These are phyloP conservation scores for Globisporangium barbulae DNA, from an alignment of 352 stramenopile species.

Conservation along the genomic window DNA sequence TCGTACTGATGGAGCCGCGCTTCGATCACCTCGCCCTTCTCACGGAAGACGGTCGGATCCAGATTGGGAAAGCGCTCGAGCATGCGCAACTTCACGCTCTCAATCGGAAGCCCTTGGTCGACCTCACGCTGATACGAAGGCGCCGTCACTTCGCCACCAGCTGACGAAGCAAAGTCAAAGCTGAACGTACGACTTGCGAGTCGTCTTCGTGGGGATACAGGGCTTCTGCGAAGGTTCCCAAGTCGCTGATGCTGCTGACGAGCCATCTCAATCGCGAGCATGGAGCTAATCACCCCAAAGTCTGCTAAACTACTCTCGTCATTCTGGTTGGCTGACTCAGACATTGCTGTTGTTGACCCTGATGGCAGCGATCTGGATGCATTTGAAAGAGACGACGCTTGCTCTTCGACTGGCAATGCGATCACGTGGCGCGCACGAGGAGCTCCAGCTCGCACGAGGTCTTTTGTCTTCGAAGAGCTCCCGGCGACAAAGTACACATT, in stretches of 20 bases:
- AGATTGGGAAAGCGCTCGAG: slow-evolving; percentile 52
- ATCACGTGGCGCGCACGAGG: slow-evolving; percentile 27
- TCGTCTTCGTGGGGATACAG: slow-evolving; percentile 18
- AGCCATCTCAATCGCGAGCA: slow-evolving; percentile 35
- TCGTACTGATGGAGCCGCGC: slow-evolving; percentile 35
- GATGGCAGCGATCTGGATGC: neutral
- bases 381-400: neutral
- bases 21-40: slow-evolving; percentile 32
- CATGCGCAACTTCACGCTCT: slow-evolving; percentile 52
- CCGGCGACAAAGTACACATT: slow-evolving; percentile 32
- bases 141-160: neutral
- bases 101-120: slow-evolving; percentile 48
- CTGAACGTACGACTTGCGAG: slow-evolving; percentile 21
- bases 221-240: neutral
- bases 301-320: slow-evolving; percentile 30
- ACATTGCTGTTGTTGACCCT: slow-evolving; percentile 6
- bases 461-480: slow-evolving; percentile 23
- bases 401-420: slow-evolving; percentile 20
- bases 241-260: slow-evolving; percentile 12
- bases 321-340: slow-evolving; percentile 15
- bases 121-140: slow-evolving; percentile 38
- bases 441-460: slow-evolving; percentile 27
- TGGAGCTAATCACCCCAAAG: slow-evolving; percentile 36
- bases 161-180: slow-evolving; percentile 1
- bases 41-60: slow-evolving; percentile 41